These are phyloP conservation scores for Medicago ruthenica DNA, from an alignment of 306 rosid species.

Conservation along the genomic window DNA sequence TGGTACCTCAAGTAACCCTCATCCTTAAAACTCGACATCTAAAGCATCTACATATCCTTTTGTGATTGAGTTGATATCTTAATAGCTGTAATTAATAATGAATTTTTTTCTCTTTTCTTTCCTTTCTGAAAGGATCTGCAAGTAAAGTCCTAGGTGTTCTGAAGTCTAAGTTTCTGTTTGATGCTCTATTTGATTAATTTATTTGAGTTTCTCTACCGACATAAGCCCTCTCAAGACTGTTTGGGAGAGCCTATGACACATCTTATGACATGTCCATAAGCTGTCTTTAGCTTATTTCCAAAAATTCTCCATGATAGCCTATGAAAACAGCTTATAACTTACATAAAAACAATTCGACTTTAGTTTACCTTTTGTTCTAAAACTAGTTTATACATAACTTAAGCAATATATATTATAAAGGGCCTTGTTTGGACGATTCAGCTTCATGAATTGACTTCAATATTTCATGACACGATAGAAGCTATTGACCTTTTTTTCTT, in stretches of 20 bases:
- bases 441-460: not conserved
- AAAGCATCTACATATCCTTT: not conserved
- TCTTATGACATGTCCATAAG: not conserved
- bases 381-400: not conserved
- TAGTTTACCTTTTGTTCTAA: too few relatives aligned
- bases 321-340: not conserved
- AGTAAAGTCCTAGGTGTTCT: not conserved
- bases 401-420: too few relatives aligned
- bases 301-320: not conserved
- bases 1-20: not conserved
- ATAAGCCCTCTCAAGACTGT: not conserved
- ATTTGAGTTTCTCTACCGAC: not conserved
- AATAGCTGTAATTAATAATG: not conserved
- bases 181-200: not conserved
- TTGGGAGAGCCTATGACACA: not conserved
- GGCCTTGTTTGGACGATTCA: not conserved
- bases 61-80: not conserved
- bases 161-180: not conserved
- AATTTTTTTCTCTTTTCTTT: not conserved
- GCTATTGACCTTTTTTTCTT: not conserved
- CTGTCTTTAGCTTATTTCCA: not conserved
- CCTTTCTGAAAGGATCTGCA: not conserved
- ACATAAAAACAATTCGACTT: not conserved
- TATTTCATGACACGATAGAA: too few relatives aligned
- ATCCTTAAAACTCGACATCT: not conserved